Evolutionary conservation across 2,329 filamentous ascomycete genomes (phyloP).

Genomic region (Hymenotorrendiella dingleyae): DNA sequence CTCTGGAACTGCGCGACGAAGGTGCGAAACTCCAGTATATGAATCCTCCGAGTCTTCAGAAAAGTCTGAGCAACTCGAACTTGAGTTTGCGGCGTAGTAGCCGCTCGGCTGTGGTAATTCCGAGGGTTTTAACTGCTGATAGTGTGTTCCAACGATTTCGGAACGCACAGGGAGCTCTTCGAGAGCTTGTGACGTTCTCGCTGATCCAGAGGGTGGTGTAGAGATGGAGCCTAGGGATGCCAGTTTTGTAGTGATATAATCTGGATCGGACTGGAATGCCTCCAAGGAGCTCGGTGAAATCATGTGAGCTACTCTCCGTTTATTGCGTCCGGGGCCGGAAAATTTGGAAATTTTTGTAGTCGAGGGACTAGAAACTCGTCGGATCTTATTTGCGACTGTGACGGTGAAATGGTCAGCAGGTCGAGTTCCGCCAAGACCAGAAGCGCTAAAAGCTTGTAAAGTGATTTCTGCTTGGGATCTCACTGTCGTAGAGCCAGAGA

Average conservation of each 20-base stretch:
- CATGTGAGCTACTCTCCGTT: conserved; percentile 13
- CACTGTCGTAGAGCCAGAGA: conserved; percentile 29
- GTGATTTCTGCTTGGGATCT: conserved; percentile 8
- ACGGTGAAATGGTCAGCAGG: conserved; percentile 61
- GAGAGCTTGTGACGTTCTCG: not conserved
- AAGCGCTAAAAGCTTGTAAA: conserved; percentile 44
- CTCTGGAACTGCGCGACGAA: not conserved
- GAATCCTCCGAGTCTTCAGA: conserved; percentile 9
- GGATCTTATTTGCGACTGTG: conserved; percentile 37
- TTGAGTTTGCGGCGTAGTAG: conserved; percentile 12
- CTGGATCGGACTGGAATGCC: conserved; percentile 8
- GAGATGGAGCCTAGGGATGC: conserved; percentile 5
- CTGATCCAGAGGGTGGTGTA: not conserved
- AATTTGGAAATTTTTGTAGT: conserved; percentile 12
- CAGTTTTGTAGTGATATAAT: conserved; percentile 6
- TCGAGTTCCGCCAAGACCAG: conserved; percentile 51
- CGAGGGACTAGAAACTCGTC: conserved; percentile 1
- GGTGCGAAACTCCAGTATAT: conserved; percentile 1
- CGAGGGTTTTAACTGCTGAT: conserved; percentile 15
- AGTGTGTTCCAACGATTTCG: conserved; percentile 15
- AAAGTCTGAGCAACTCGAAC: conserved; percentile 4
- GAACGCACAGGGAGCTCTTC: conserved; percentile 12
- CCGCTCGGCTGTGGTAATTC: conserved; percentile 17
- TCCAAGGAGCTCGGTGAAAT: conserved; percentile 18
- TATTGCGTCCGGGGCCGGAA: conserved; percentile 7